Evolutionary conservation across 768 basidiomycete species (phyloP).

Genomic region (Mycena chlorophos): DNA sequence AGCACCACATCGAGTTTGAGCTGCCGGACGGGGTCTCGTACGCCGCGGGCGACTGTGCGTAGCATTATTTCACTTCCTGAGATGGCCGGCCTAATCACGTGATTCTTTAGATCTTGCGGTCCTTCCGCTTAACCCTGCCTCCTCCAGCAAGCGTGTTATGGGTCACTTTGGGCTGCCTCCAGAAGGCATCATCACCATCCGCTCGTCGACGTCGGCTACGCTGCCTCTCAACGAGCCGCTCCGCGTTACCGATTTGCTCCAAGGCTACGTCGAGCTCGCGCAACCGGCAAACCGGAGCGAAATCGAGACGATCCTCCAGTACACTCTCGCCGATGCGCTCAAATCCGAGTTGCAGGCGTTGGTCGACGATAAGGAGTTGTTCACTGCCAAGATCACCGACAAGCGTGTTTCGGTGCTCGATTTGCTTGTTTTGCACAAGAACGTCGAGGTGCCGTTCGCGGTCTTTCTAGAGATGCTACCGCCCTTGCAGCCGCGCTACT

Average conservation of each 20-base stretch:
- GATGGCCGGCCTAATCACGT: not conserved
- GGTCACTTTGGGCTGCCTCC: not conserved
- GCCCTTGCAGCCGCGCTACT: conserved; percentile 47
- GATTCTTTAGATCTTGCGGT: not conserved
- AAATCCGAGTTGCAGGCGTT: conserved; percentile 29
- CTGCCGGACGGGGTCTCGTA: conserved; percentile 30
- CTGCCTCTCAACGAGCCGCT: conserved; percentile 40
- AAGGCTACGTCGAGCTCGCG: conserved; percentile 47
- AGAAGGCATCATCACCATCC: conserved; percentile 26
- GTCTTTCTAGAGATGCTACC: conserved; percentile 43
- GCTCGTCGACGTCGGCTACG: conserved; percentile 31
- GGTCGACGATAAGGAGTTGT: conserved; percentile 18
- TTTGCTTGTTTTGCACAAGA: conserved; percentile 37
- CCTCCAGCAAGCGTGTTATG: not conserved
- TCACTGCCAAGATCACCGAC: conserved; percentile 33
- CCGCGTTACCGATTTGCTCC: conserved; percentile 35
- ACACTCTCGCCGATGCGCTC: conserved; percentile 26
- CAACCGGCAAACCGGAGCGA: conserved; percentile 47
- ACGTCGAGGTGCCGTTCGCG: conserved; percentile 34
- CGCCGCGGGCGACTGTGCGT: conserved; percentile 27
- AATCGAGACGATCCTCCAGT: conserved; percentile 31
- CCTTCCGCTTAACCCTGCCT: not conserved
- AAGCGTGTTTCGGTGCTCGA: conserved; percentile 42
- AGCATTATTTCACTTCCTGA: not conserved
- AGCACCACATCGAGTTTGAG: conserved; percentile 28